Percentiles rank a stretch among this genome's conserved stretches.
Evolutionary conservation across 75 land plant species (phyloP).

Genomic region (Isoetes taiwanensis): DNA sequence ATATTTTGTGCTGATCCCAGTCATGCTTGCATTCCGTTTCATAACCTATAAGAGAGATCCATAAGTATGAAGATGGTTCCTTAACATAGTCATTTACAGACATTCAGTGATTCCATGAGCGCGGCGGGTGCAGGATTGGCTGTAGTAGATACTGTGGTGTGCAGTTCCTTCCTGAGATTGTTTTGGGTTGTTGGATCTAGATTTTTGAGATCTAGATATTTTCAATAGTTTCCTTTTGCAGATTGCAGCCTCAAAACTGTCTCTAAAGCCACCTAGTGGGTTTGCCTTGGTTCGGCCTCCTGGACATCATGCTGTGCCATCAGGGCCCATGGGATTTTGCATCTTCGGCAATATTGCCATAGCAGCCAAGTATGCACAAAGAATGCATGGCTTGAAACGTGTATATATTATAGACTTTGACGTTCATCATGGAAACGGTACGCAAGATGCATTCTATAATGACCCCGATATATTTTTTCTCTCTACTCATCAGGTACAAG

Average conservation of each 20-base stretch:
- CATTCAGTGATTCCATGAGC: slow-evolving; percentile 63
- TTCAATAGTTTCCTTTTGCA: slow-evolving; percentile 17
- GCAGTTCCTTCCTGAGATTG: neutral
- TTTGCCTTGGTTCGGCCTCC: slow-evolving; percentile 95
- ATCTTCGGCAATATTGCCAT: slow-evolving; percentile 92
- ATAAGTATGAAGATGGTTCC: too few species aligned
- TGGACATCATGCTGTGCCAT: slow-evolving; percentile 93
- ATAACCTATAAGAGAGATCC: too few species aligned
- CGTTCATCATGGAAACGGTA: slow-evolving; percentile 98
- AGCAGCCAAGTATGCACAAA: slow-evolving; percentile 92
- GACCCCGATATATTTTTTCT: slow-evolving; percentile 89
- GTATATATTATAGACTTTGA: slow-evolving; percentile 93
- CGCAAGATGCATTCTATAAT: slow-evolving; percentile 84
- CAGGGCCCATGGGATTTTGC: slow-evolving; percentile 96
- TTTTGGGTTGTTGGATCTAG: neutral
- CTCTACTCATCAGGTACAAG: slow-evolving; percentile 94
- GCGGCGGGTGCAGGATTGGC: slow-evolving; percentile 90
- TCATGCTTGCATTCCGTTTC: neutral
- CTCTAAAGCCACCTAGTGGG: slow-evolving; percentile 54
- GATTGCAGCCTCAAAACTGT: slow-evolving; percentile 65
- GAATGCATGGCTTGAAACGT: slow-evolving; percentile 56
- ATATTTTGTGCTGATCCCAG: neutral
- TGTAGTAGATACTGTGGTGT: slow-evolving; percentile 88
- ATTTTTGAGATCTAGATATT: slow-evolving; percentile 9
- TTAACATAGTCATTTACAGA: slow-evolving; percentile 29